phyloP scores from a whole-genome alignment of 2,329 filamentous ascomycete species.

The Xylaria hypoxylon region DNA sequence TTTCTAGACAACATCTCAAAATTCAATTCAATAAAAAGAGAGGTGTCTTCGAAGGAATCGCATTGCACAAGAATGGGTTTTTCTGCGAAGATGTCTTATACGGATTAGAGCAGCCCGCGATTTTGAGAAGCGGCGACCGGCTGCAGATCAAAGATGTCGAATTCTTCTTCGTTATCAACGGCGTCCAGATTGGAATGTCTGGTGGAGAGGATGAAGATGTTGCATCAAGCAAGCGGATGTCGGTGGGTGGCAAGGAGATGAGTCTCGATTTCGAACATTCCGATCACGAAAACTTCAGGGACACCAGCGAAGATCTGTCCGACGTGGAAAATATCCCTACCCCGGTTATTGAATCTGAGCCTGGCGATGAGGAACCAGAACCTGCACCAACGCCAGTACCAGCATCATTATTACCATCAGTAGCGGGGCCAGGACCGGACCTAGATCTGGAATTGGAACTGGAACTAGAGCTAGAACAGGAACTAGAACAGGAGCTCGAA shows the following conservation, averaged over 20 bases:
- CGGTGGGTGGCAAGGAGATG: conserved; percentile 74
- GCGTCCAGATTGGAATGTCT: conserved; percentile 67
- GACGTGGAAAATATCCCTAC: conserved; percentile 58
- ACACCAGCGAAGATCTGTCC: conserved; percentile 66
- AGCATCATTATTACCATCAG: conserved; percentile 11
- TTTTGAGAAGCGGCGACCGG: conserved; percentile 72
- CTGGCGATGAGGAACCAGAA: conserved; percentile 45
- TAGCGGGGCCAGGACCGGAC: neutral
- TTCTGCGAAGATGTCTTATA: conserved; percentile 73
- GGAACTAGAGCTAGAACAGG: conserved; percentile 9
- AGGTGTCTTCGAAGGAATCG: conserved; percentile 73
- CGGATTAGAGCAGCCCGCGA: conserved; percentile 61
- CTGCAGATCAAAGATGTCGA: conserved; percentile 78
- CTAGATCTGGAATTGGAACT: neutral
- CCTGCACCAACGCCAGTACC: conserved; percentile 45
- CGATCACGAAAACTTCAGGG: conserved; percentile 66
- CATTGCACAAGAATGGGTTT: conserved; percentile 74
- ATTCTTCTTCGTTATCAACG: conserved; percentile 76
- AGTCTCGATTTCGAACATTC: conserved; percentile 78
- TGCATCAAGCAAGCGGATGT: conserved; percentile 60
- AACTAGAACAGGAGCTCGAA: conserved; percentile 1
- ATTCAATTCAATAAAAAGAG: conserved; percentile 75
- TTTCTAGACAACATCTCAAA: conserved; percentile 79
- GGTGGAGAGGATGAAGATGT: conserved; percentile 67
- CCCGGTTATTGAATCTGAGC: conserved; percentile 50